phyloP scores from a whole-genome alignment of 768 basidiomycete genomes.

The Vararia minispora region DNA sequence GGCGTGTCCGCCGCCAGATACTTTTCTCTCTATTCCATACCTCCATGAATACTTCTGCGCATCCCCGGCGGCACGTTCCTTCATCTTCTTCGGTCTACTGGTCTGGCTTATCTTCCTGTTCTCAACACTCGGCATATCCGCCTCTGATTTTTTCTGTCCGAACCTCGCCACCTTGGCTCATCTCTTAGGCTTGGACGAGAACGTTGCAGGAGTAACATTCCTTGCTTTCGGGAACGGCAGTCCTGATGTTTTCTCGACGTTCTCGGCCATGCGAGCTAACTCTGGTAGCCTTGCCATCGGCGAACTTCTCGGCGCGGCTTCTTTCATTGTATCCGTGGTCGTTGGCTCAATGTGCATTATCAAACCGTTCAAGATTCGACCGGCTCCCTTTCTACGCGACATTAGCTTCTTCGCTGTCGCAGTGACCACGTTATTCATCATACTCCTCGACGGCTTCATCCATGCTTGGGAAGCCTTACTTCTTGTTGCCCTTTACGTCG shows the following conservation, averaged over 20 bases:
- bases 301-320: conserved; percentile 88
- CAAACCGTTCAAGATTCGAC: conserved; percentile 82
- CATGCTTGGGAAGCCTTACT: conserved; percentile 57
- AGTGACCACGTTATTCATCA: conserved; percentile 61
- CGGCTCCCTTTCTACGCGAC: conserved; percentile 79
- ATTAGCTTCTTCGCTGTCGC: conserved; percentile 90
- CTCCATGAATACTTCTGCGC: conserved; percentile 65
- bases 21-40: conserved; percentile 63
- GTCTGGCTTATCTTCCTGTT: conserved; percentile 88
- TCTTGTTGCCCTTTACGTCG: conserved; percentile 62
- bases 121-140: conserved; percentile 89
- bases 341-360: conserved; percentile 98
- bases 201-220: conserved; percentile 93
- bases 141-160: conserved; percentile 95
- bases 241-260: conserved; percentile 93
- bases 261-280: conserved; percentile 77
- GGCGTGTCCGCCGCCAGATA: conserved; percentile 45
- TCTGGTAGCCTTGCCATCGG: conserved; percentile 90
- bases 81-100: conserved; percentile 51
- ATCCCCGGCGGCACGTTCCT: conserved; percentile 37
- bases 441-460: conserved; percentile 69
- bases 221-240: conserved; percentile 96
- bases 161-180: conserved; percentile 87
- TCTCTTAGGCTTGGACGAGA: conserved; percentile 80
- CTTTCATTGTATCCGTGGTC: conserved; percentile 93